Conservation (phyloP, 2,329 filamentous ascomycete species). For the Achaetomium macrosporum region DNA sequence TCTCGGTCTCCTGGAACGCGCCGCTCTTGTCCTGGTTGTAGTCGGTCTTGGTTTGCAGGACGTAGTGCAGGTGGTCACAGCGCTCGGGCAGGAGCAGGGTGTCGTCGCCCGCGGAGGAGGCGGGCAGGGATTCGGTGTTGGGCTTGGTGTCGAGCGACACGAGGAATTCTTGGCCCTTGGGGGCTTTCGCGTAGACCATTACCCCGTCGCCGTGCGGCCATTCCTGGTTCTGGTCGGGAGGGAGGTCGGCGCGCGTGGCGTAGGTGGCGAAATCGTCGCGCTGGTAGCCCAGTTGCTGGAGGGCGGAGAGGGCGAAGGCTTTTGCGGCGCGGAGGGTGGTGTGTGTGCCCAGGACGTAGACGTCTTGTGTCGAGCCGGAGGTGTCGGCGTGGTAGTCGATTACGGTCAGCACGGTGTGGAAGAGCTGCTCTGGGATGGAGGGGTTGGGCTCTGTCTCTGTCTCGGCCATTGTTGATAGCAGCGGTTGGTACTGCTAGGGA, state of each 20-base stretch:
- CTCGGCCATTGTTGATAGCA: slow-evolving; percentile 2
- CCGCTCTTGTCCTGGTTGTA: slow-evolving; percentile 35
- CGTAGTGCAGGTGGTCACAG: slow-evolving; percentile 33
- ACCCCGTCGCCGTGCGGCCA: slow-evolving; percentile 37
- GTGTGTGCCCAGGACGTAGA: slow-evolving; percentile 36
- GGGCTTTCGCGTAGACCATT: slow-evolving; percentile 33
- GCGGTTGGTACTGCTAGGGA: no score
- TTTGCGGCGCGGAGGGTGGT: slow-evolving; percentile 34
- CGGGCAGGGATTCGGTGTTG: slow-evolving; percentile 31
- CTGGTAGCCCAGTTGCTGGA: slow-evolving; percentile 32
- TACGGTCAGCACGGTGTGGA: slow-evolving; percentile 34
- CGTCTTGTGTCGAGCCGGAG: slow-evolving; percentile 26
- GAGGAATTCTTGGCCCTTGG: slow-evolving; percentile 34
- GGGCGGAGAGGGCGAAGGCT: slow-evolving; percentile 28
- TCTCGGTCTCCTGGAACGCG: slow-evolving; percentile 31
- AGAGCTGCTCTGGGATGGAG: slow-evolving; percentile 30
- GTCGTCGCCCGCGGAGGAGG: slow-evolving; percentile 12
- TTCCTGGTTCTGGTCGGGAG: no score
- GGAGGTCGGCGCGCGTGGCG: slow-evolving; percentile 20
- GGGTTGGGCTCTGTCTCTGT: not conserved
- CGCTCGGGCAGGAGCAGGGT: slow-evolving; percentile 23
- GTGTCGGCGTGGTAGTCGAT: slow-evolving; percentile 29
- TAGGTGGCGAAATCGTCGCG: slow-evolving; percentile 35
- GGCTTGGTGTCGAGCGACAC: slow-evolving; percentile 34
- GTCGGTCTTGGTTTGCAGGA: slow-evolving; percentile 38